These are phyloP conservation scores for Hysterium pulicare DNA, from an alignment of 2,329 filamentous ascomycete species.

Conservation along the genomic window DNA sequence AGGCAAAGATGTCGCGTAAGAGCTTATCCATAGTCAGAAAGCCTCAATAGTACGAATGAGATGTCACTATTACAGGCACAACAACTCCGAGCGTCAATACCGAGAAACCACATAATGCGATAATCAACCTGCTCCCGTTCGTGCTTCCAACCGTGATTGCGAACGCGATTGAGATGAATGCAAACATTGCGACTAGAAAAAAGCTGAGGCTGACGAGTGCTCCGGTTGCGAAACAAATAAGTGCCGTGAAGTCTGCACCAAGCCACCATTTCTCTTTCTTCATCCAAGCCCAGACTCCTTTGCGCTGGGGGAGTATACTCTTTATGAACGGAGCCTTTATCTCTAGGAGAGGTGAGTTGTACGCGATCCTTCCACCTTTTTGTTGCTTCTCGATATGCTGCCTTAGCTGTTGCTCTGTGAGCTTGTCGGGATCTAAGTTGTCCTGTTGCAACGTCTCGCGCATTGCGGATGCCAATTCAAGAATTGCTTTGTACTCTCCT, in stretches of 20 bases:
- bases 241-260: neutral
- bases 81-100: neutral
- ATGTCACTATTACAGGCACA: neutral
- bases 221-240: neutral
- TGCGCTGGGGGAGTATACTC: neutral
- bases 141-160: neutral
- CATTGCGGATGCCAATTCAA: constrained; percentile 21
- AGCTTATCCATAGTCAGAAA: no score
- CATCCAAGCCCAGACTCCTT: neutral
- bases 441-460: constrained; percentile 3
- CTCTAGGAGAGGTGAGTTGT: neutral
- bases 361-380: neutral
- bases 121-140: neutral
- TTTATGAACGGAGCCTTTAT: no score
- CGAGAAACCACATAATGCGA: no score
- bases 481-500: constrained; percentile 17
- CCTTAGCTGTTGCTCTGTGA: neutral
- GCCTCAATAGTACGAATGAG: no score
- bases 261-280: neutral
- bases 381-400: neutral
- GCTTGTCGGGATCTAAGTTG: neutral
- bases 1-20: no score
- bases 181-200: neutral
- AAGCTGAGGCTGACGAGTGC: neutral
- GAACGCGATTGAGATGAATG: neutral